phyloP scores from a whole-genome alignment of 768 basidiomycete genomes.

The Auricularia auricula-judae region DNA sequence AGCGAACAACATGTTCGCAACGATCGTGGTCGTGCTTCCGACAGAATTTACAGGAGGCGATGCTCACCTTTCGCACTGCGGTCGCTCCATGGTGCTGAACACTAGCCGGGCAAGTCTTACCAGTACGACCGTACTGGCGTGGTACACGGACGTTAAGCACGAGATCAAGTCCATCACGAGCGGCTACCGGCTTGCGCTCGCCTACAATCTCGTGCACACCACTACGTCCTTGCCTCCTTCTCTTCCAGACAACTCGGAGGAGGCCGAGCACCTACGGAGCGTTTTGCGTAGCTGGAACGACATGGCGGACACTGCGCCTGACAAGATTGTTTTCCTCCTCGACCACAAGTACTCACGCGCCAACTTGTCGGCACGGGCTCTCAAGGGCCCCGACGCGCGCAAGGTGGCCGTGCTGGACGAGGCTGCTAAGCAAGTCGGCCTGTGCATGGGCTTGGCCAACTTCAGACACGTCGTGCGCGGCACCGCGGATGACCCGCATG shows the following conservation, averaged over 20 bases:
- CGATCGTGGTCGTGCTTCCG: conserved; percentile 6
- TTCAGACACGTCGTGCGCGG: too few relatives aligned
- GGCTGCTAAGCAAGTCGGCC: background rate
- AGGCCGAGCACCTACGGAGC: background rate
- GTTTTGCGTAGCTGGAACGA: conserved; percentile 3
- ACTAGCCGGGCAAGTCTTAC: conserved; percentile 12
- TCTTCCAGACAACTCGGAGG: background rate
- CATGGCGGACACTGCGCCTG: background rate
- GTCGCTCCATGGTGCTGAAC: conserved; percentile 18
- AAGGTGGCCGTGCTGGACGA: background rate
- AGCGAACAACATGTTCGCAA: conserved; percentile 5
- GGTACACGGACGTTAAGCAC: conserved; percentile 10
- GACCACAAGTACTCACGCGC: conserved; percentile 3
- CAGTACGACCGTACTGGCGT: conserved; percentile 5
- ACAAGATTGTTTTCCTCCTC: conserved; percentile 6
- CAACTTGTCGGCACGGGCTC: background rate
- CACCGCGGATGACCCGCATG: too few relatives aligned
- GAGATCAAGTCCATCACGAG: conserved; percentile 4
- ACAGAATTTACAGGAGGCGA: conserved; percentile 7
- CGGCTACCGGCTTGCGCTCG: conserved; percentile 7
- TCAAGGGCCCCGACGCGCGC: conserved; percentile 8
- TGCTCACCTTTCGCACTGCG: conserved; percentile 2
- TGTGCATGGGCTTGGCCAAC: background rate
- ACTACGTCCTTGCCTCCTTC: background rate
- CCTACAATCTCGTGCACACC: conserved; percentile 8